A percentile compares a stretch with the other conserved stretches of the same genome.
Evolutionary conservation across 768 basidiomycete species (phyloP).

Genomic region (Pilatotrama ljubarskyi): DNA sequence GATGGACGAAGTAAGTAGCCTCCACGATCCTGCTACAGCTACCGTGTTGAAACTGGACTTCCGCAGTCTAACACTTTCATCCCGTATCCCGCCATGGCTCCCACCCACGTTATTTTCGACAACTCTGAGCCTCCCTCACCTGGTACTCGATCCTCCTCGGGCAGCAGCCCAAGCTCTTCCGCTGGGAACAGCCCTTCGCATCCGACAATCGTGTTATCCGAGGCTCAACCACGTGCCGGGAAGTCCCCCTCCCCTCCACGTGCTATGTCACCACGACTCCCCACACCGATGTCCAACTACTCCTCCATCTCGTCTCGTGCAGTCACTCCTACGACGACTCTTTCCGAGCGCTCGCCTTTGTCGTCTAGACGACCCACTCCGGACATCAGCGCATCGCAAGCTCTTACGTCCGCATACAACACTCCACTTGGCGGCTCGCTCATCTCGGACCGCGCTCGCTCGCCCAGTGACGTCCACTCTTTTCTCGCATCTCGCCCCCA

Average conservation of each 20-base stretch:
- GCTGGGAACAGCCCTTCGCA: conserved; percentile 6
- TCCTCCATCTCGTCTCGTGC: conserved; percentile 15
- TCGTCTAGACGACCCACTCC: conserved; percentile 5
- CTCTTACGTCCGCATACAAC: conserved; percentile 19
- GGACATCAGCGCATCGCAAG: conserved; percentile 11
- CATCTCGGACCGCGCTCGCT: conserved; percentile 3
- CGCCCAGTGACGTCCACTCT: conserved; percentile 2
- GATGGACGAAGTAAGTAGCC: conserved; percentile 48
- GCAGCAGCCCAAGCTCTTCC: not conserved
- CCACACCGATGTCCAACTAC: conserved; percentile 18
- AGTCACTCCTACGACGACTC: conserved; percentile 8
- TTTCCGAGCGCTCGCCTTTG: not conserved
- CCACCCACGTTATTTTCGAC: conserved; percentile 50
- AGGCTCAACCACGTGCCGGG: not conserved
- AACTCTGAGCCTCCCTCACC: conserved; percentile 27
- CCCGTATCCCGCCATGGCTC: conserved; percentile 48
- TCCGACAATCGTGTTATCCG: not conserved
- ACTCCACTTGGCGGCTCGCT: conserved; percentile 19
- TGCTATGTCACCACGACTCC: conserved; percentile 5
- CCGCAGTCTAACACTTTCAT: conserved; percentile 46
- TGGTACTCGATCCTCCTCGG: not conserved
- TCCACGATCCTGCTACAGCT: not conserved
- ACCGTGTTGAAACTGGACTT: not conserved
- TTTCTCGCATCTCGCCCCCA: conserved; percentile 15
- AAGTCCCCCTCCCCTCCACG: conserved; percentile 1